A percentile compares a stretch with the other conserved stretches of the same genome.
phyloP scores from a whole-genome alignment of 2,329 filamentous ascomycete species.

The Ceratocystis diversiconidia region DNA sequence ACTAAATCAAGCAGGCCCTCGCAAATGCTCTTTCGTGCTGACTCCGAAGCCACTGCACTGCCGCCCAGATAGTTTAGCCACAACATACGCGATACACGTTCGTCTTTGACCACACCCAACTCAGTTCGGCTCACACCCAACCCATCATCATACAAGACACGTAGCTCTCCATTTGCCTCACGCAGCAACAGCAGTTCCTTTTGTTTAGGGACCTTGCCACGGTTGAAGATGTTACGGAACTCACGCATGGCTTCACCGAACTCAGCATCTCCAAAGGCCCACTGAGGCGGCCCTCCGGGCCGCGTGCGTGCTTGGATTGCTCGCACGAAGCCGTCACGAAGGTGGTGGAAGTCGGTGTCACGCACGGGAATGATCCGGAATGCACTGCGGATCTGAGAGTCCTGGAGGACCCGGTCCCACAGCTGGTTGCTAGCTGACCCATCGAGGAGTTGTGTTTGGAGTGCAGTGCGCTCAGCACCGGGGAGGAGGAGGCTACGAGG shows the following conservation, averaged over 20 bases:
- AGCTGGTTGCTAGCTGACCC: slow-evolving; percentile 52
- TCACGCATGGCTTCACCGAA: slow-evolving; percentile 63
- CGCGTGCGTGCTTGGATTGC: slow-evolving; percentile 63
- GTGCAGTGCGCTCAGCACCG: slow-evolving; percentile 54
- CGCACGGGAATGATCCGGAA: slow-evolving; percentile 80
- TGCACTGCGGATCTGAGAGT: slow-evolving; percentile 55
- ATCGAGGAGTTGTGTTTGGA: slow-evolving; percentile 58
- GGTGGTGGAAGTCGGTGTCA: slow-evolving; percentile 85
- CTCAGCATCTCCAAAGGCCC: slow-evolving; percentile 49
- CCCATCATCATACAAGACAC: slow-evolving; percentile 51
- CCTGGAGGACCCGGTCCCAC: slow-evolving; percentile 57
- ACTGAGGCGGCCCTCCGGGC: slow-evolving; percentile 30
- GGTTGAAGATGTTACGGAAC: slow-evolving; percentile 71
- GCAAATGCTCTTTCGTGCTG: slow-evolving; percentile 65
- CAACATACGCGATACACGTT: slow-evolving; percentile 63
- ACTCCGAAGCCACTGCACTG: slow-evolving; percentile 72
- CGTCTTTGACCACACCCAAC: slow-evolving; percentile 61
- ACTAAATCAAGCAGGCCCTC: slow-evolving; percentile 81
- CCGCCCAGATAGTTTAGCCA: slow-evolving; percentile 89
- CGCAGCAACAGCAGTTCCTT: slow-evolving; percentile 62
- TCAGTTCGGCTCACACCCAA: slow-evolving; percentile 33
- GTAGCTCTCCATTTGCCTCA: slow-evolving; percentile 49
- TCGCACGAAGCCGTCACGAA: slow-evolving; percentile 81
- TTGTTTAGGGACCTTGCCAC: slow-evolving; percentile 65
- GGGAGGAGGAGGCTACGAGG: slow-evolving; percentile 43